phyloP scores from a whole-genome alignment of 352 stramenopile species.

The Phytopythium chamaehyphon region DNA sequence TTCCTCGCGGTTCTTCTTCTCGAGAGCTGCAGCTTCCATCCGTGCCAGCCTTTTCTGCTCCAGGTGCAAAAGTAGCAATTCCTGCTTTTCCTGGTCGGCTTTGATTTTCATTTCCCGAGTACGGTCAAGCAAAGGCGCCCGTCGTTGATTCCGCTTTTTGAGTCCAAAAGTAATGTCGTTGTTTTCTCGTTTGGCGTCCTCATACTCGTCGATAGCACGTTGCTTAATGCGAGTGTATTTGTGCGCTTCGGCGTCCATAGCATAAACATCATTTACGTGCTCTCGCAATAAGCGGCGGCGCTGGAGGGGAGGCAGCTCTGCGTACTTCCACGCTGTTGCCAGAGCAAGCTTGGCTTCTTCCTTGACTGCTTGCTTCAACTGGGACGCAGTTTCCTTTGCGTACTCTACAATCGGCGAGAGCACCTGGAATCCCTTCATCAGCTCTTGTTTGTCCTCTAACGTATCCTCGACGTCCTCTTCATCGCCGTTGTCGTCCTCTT shows the following conservation, averaged over 20 bases:
- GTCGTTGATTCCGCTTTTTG: constrained; percentile 38
- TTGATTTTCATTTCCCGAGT: constrained; percentile 39
- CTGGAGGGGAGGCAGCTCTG: constrained; percentile 53
- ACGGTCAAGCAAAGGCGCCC: constrained; percentile 35
- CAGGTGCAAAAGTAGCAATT: constrained; percentile 18
- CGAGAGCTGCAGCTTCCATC: constrained; percentile 18
- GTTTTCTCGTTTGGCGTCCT: constrained; percentile 30
- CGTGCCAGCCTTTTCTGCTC: constrained; percentile 25
- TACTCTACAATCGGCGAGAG: constrained; percentile 38
- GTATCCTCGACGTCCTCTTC: constrained; percentile 35
- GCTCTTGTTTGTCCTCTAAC: constrained; percentile 55
- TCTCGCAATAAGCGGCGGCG: constrained; percentile 51
- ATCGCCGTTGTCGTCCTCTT: constrained; percentile 47
- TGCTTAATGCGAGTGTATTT: constrained; percentile 52
- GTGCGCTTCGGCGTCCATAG: constrained; percentile 54
- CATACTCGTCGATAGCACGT: constrained; percentile 33
- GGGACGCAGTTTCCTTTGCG: constrained; percentile 32
- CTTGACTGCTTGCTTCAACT: constrained; percentile 32
- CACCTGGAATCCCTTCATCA: constrained; percentile 50
- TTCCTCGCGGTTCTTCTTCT: constrained; percentile 16
- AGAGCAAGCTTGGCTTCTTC: constrained; percentile 40
- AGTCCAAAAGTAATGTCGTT: constrained; percentile 33
- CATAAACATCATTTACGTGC: constrained; percentile 49
- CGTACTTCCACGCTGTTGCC: constrained; percentile 39
- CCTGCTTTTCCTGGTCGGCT: constrained; percentile 28